Percentiles rank a stretch among this genome's conserved stretches.
phyloP scores from a whole-genome alignment of 1,284 basidiomycete genomes.

The Schizophyllum commune region DNA sequence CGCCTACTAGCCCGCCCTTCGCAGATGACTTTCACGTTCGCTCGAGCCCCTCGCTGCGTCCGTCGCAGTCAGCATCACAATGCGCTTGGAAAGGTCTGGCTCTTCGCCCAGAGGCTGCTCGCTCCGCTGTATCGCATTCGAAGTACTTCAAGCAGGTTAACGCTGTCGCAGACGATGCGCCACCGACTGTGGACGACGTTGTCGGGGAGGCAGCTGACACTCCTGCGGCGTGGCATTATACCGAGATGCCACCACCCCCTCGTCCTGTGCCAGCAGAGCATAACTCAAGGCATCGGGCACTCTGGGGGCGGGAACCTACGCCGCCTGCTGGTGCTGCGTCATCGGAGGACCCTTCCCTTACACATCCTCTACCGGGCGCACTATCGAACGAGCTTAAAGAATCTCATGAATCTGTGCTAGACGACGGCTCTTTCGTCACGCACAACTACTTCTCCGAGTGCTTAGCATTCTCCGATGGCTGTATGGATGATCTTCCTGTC shows the following conservation, averaged over 20 bases:
- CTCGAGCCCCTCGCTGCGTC: conserved; percentile 18
- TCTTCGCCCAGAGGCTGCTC: neutral
- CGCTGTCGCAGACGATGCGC: neutral
- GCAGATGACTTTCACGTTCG: neutral
- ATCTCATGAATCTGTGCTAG: neutral
- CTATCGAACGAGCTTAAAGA: neutral
- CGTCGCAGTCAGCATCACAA: conserved; percentile 25
- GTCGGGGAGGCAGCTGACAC: no score
- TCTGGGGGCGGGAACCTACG: no score
- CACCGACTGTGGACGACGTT: no score
- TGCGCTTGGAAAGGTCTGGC: neutral
- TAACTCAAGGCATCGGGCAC: no score
- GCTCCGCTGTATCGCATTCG: neutral
- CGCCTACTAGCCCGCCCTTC: neutral
- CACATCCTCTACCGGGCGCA: no score
- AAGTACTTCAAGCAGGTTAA: neutral
- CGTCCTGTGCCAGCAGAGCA: no score
- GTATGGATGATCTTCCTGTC: neutral
- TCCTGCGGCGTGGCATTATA: no score
- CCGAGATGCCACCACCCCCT: no score
- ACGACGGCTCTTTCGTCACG: neutral
- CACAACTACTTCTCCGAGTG: neutral
- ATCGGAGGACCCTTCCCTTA: no score
- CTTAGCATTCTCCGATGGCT: neutral
- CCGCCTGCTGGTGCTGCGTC: no score